Base-by-base conservation (phyloP, 2,329 filamentous ascomycete genomes). In the Ophiostoma quercus region DNA sequence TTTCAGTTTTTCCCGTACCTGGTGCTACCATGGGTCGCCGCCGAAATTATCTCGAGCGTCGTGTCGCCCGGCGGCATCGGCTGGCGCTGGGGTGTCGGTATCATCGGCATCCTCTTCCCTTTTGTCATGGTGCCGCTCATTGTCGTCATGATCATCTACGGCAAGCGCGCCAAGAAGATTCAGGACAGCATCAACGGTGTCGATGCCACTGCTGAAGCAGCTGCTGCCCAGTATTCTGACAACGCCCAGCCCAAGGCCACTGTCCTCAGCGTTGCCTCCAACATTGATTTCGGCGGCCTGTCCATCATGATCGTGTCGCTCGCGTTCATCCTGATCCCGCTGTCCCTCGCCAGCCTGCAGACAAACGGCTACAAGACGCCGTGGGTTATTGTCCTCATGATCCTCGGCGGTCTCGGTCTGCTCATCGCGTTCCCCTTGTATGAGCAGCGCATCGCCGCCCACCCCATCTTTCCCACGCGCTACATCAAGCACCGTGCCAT, bases 41-140 rank as follows among this genome's bases (percentile, higher is more conserved):
- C 84, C 2, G 79, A 82, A 63, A 79, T 86, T n/a, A 81, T 82
- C 0, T 76, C 79, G 7, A 79, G 76, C 34, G 71, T 74, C 16
- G 66, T 73, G 16, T 57, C 74, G 1, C 63, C 66, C 32, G 65
- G 68, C 43, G 78, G 79, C 7, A 77, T 82, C 39, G 81, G 77
- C 9, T 87, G 84, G 84, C 78, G 82, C 73, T 87, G 84, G 84
- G 85, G 85, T 6, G 84, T 85, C 71, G 85, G 82, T 12, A 84
- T 87, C 74, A 83, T 85, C 78, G 82, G 83, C 9, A 82, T 87
- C 68, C 77, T 86, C 25, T 78, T 85, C 70, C 84, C 84, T 77
- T 76, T 84, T n/a, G 80, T 81, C 57, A 84, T 83, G 34, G 76
- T 81, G 29, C 83, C 84, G 25, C 79, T 86, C 39, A 80, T 84